Conservation (phyloP, 495 filamentous ascomycete genomes). For the Extremus antarcticus region DNA sequence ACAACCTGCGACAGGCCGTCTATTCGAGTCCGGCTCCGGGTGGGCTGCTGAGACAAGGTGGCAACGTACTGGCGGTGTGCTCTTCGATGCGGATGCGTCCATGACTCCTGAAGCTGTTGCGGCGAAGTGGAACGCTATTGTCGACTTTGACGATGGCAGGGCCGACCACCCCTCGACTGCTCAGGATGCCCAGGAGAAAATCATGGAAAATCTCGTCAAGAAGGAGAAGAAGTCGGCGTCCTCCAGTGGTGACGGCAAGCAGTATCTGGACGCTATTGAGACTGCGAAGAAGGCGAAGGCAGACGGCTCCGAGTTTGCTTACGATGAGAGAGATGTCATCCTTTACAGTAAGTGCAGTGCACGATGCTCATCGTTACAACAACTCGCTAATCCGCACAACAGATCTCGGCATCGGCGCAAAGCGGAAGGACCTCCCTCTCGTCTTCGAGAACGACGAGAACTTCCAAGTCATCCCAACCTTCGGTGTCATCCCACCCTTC, state of each 20-base stretch:
- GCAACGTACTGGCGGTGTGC: conserved; percentile 85
- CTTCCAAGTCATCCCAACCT: conserved; percentile 90
- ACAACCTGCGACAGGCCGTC: conserved; percentile 68
- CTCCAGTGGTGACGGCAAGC: conserved; percentile 26
- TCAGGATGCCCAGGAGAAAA: conserved; percentile 65
- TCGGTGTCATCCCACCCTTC: conserved; percentile 89
- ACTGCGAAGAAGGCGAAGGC: conserved; percentile 61
- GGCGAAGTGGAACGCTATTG: conserved; percentile 66
- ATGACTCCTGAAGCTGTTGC: conserved; percentile 80
- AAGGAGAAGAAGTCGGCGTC: conserved; percentile 30
- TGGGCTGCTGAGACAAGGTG: conserved; percentile 89
- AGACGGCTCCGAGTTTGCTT: conserved; percentile 68
- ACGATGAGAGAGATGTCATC: conserved; percentile 76
- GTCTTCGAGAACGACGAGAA: conserved; percentile 82
- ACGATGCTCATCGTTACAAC: neutral
- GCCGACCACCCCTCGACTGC: conserved; percentile 78
- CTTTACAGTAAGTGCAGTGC: conserved; percentile 57
- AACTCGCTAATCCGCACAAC: conserved; percentile 9
- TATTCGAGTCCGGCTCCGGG: conserved; percentile 95
- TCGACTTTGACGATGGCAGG: conserved; percentile 80
- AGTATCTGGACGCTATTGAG: conserved; percentile 59
- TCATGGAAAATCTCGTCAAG: conserved; percentile 90
- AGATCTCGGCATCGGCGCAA: conserved; percentile 84
- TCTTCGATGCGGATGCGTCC: conserved; percentile 81
- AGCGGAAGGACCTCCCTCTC: conserved; percentile 76